Base-by-base conservation (phyloP, 371 early-diverging fungal species). In the Furculomyces boomerangus region DNA sequence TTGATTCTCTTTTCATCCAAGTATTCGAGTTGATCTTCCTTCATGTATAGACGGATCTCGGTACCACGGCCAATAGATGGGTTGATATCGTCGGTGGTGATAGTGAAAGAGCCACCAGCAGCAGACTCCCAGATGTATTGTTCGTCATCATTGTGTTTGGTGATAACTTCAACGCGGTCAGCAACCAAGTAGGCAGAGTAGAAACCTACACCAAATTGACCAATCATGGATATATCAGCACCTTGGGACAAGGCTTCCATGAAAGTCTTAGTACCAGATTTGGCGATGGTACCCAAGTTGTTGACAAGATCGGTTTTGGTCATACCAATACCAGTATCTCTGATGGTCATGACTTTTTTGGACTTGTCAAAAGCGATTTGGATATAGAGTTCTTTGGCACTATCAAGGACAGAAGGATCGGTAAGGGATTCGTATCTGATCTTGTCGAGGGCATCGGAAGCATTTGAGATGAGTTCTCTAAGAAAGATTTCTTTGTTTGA, bases 171-270 rank as follows among this genome's bases (percentile, higher is more conserved):
- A 50, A 96, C 95, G 67, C 78, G 79, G 71, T 93, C 90, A 57
- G 97, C 94, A 60, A 93, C 90, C 50, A 96, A 76, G 78, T 91
- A 96, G 53, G 90, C 87, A 50, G 93, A 89, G 83, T 94, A 96
- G 86, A 96, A 94, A 70, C 97, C 97, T 58, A 96, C 89, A 83
- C 97, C 97, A 73, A 96, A 96, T 74, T 95, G 97, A 61, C 95
- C 97, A 71, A 96, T 96, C 81, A 96, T 82, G 62, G 83, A 79
- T 58, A 82, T 84, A 67, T 88, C 86, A 62, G 84, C 83, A 58
- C 73, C 71, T 66, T 73, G 74, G 45, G 61, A 59, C 66, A 64
- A 63, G 28, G 80, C 81, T 77, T 92, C 92, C 84, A 88, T 89
- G 71, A 92, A 93, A 51, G 84, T 80, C 76, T 88, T 88, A 68